Evolutionary conservation across 805 yeast species (phyloP).

Genomic region (Naumovozyma castellii): DNA sequence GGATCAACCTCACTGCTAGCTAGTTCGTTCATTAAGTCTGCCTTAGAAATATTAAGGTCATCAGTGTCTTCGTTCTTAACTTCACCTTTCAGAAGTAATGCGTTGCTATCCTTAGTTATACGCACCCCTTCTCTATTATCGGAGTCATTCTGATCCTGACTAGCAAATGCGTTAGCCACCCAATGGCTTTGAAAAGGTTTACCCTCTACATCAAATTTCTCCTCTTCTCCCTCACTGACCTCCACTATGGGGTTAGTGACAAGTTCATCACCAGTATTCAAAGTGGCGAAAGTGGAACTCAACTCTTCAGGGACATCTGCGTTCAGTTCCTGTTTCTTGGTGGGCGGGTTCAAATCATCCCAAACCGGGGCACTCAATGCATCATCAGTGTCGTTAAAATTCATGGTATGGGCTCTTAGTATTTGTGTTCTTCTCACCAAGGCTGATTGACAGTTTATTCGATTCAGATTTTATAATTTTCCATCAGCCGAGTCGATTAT

Average conservation of each 20-base stretch:
- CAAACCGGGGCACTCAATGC: slow-evolving; percentile 29
- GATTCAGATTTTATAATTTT: too few relatives aligned
- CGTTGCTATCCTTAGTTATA: slow-evolving; percentile 2
- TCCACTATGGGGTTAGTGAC: slow-evolving; percentile 9
- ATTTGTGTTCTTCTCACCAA: not conserved
- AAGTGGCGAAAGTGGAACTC: slow-evolving; percentile 12
- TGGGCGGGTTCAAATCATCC: slow-evolving; percentile 21
- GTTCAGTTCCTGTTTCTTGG: not conserved
- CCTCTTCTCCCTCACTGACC: slow-evolving; percentile 12
- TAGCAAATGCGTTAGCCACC: slow-evolving; percentile 1
- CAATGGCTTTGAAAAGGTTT: not conserved
- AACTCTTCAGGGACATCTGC: slow-evolving; percentile 7
- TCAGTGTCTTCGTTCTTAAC: slow-evolving; percentile 16
- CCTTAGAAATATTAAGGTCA: not conserved
- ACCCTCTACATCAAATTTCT: slow-evolving; percentile 5
- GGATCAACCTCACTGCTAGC: not conserved
- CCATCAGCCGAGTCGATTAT: too few relatives aligned
- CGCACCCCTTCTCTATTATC: slow-evolving; percentile 1
- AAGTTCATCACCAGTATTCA: slow-evolving; percentile 1
- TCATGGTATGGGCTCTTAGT: slow-evolving; percentile 7
- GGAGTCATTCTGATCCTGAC: not conserved
- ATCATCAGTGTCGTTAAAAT: slow-evolving; percentile 23
- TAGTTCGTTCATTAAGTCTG: not conserved
- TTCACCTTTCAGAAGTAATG: slow-evolving; percentile 4
- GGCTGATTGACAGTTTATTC: too few relatives aligned